phyloP scores from a whole-genome alignment of 352 stramenopile species.

The Peronospora farinosa region DNA sequence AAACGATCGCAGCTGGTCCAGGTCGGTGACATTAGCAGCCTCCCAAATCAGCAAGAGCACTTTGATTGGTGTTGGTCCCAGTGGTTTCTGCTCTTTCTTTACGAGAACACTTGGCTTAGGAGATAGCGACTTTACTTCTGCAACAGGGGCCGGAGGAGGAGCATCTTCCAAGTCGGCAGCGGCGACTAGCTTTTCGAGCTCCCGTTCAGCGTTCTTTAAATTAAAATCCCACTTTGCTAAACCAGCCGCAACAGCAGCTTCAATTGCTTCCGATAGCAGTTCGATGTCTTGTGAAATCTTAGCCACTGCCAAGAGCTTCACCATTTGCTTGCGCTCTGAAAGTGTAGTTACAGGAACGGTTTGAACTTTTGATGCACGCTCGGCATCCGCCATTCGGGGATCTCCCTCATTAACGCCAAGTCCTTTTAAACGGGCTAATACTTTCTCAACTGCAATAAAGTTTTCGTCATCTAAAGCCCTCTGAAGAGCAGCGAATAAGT shows the following conservation, averaged over 20 bases:
- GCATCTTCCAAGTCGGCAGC: slow-evolving; percentile 6
- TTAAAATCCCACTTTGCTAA: slow-evolving; percentile 81
- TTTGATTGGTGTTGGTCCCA: slow-evolving; percentile 16
- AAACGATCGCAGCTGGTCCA: slow-evolving; percentile 22
- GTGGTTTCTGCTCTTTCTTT: slow-evolving; percentile 16
- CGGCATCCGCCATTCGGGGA: slow-evolving; percentile 28
- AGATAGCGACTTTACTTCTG: slow-evolving; percentile 1
- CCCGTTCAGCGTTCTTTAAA: slow-evolving; percentile 64
- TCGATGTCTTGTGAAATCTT: slow-evolving; percentile 66
- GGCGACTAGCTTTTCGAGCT: slow-evolving; percentile 53
- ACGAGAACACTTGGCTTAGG: slow-evolving; percentile 7
- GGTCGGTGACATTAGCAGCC: slow-evolving; percentile 16
- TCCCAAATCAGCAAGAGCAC: slow-evolving; percentile 44
- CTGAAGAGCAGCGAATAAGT: slow-evolving; percentile 44
- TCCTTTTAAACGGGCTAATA: slow-evolving; percentile 38
- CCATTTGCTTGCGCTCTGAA: slow-evolving; percentile 64
- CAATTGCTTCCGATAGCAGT: slow-evolving; percentile 60
- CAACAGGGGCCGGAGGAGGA: slow-evolving; percentile 3
- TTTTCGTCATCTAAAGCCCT: slow-evolving; percentile 68
- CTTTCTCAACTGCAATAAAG: slow-evolving; percentile 48
- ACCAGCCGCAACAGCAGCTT: slow-evolving; percentile 47
- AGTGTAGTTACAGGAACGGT: slow-evolving; percentile 34
- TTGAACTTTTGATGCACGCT: slow-evolving; percentile 27
- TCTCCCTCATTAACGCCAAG: slow-evolving; percentile 32
- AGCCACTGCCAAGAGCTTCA: slow-evolving; percentile 69